phyloP scores from a whole-genome alignment of 805 yeast genomes.

The Wickerhamiella galacta region DNA sequence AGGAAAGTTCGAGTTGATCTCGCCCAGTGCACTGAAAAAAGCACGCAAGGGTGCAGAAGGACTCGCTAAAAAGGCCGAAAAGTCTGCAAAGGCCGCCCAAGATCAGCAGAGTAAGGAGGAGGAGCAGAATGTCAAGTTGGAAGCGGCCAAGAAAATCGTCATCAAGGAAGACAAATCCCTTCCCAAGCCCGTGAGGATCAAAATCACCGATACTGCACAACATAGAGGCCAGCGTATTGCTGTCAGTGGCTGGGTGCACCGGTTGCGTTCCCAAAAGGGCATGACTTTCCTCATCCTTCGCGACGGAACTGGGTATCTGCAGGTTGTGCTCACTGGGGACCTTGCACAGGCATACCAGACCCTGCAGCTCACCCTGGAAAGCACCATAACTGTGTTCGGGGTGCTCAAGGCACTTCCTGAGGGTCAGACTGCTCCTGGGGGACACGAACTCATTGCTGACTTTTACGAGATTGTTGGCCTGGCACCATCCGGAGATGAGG shows the following conservation, averaged over 20 bases:
- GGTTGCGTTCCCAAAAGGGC: conserved; percentile 85
- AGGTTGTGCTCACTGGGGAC: conserved; percentile 77
- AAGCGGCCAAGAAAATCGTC: conserved; percentile 64
- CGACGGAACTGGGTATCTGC: conserved; percentile 88
- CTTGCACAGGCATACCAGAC: conserved; percentile 84
- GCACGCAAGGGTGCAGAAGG: conserved; percentile 94
- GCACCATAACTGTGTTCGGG: conserved; percentile 71
- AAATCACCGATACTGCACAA: conserved; percentile 39
- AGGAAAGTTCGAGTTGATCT: conserved; percentile 53
- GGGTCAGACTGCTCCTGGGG: conserved; percentile 95
- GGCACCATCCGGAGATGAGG: conserved; percentile 93
- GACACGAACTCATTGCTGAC: conserved; percentile 84
- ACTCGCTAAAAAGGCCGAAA: conserved; percentile 62
- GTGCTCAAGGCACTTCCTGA: conserved; percentile 71
- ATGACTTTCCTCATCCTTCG: conserved; percentile 78
- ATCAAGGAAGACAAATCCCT: conserved; percentile 59
- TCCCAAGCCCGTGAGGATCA: conserved; percentile 51
- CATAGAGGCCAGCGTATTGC: conserved; percentile 52
- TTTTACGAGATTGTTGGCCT: conserved; percentile 77
- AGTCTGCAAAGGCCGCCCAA: conserved; percentile 37
- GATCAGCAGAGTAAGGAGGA: conserved; percentile 36
- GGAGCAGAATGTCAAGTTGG: conserved; percentile 54
- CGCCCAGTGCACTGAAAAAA: conserved; percentile 84
- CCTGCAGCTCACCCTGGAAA: conserved; percentile 69
- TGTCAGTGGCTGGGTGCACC: conserved; percentile 91